phyloP scores from a whole-genome alignment of 2,329 filamentous ascomycete species.

The Penicillium sp. region DNA sequence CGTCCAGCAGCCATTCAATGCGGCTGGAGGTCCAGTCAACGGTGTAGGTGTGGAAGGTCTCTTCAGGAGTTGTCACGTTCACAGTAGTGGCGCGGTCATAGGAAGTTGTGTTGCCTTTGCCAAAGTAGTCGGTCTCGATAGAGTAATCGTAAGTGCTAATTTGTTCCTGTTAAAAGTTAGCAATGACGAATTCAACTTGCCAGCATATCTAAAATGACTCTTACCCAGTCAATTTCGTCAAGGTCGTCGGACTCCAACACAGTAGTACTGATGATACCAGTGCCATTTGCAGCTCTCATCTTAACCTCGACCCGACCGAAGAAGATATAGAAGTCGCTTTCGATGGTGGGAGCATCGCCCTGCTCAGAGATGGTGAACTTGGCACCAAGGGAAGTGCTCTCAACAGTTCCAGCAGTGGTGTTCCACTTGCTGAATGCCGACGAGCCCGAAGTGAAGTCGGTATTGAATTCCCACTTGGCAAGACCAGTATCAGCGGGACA shows the following conservation, averaged over 20 bases:
- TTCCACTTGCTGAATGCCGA: constrained; percentile 67
- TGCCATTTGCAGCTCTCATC: constrained; percentile 84
- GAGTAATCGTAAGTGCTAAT: constrained; percentile 45
- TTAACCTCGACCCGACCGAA: constrained; percentile 88
- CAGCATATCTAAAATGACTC: constrained; percentile 53
- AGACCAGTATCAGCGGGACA: constrained; percentile 77
- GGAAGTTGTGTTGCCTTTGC: constrained; percentile 78
- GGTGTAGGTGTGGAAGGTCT: constrained; percentile 53
- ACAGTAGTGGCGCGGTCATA: constrained; percentile 89
- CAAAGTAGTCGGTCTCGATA: constrained; percentile 90
- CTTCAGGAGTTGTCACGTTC: constrained; percentile 63
- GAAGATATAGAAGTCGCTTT: constrained; percentile 97
- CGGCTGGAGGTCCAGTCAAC: constrained; percentile 70
- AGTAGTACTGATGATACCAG: constrained; percentile 88
- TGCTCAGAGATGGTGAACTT: constrained; percentile 77
- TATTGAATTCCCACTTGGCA: constrained; percentile 47
- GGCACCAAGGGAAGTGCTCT: constrained; percentile 73
- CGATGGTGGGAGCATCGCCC: constrained; percentile 85
- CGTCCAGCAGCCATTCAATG: constrained; percentile 71
- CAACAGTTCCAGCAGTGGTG: constrained; percentile 68
- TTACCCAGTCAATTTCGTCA: constrained; percentile 97
- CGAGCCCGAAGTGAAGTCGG: constrained; percentile 54
- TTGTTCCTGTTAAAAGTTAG: constrained; percentile 39
- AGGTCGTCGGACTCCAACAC: constrained; percentile 88
- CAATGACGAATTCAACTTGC: not conserved